phyloP scores from a whole-genome alignment of 1,284 basidiomycete genomes.

The Trametes polyzona region DNA sequence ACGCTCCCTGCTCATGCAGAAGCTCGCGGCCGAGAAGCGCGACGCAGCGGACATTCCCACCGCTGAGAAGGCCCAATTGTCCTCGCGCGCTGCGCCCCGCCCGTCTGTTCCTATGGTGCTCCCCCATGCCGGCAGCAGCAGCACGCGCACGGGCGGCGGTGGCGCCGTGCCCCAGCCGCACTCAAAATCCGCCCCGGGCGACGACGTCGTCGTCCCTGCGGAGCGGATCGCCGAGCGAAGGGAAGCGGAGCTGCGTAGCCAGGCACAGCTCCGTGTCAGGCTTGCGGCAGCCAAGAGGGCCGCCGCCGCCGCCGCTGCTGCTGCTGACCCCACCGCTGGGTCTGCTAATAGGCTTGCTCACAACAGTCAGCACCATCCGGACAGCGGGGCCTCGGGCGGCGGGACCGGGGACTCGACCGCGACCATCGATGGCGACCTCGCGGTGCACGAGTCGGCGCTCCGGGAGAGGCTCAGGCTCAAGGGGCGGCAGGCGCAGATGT shows the following conservation, averaged over 20 bases:
- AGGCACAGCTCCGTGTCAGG: constrained; percentile 52
- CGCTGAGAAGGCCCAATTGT: constrained; percentile 25
- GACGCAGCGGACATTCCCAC: constrained; percentile 22
- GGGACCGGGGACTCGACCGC: not conserved
- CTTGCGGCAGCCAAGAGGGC: constrained; percentile 52
- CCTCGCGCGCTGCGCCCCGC: constrained; percentile 5
- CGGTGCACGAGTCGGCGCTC: constrained; percentile 19
- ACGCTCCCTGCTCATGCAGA: constrained; percentile 47
- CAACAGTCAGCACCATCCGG: not conserved
- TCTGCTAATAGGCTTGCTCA: too few relatives aligned
- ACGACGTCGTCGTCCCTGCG: constrained; percentile 11
- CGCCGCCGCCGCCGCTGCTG: constrained; percentile 11
- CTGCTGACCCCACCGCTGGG: not conserved
- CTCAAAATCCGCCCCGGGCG: constrained; percentile 11
- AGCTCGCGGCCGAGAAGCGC: constrained; percentile 51
- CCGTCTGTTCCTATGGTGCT: constrained; percentile 21
- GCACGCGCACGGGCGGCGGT: not conserved
- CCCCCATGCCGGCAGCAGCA: constrained; percentile 5
- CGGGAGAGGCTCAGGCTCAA: constrained; percentile 20
- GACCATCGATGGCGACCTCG: constrained; percentile 11
- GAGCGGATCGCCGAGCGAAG: constrained; percentile 24
- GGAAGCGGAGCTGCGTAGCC: constrained; percentile 52
- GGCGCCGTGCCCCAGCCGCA: too few relatives aligned
- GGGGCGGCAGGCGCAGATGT: constrained; percentile 11
- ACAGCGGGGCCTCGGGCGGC: not conserved